Base-by-base conservation (phyloP, 306 rosid species). In the Casuarina equisetifolia region DNA sequence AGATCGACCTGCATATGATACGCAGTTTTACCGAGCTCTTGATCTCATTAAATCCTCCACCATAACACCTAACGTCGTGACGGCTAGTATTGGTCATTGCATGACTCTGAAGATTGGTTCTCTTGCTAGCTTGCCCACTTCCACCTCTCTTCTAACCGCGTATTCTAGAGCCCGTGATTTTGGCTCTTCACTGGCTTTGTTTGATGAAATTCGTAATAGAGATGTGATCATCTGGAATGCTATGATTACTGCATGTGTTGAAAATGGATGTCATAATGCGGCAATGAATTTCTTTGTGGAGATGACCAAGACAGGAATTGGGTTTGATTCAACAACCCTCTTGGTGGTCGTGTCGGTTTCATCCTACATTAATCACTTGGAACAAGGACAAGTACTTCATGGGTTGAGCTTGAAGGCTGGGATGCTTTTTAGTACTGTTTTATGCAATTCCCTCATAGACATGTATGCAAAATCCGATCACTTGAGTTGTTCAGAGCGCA, bases 151-250 rank as follows among this genome's bases (percentile, higher is more conserved):
- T 39, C 74, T 88, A 79, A 78, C 85, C 35, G 49, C 40, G 40
- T 88, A 88, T 78, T 84, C 86, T 6, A 88, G 79, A 78, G 77
- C 78, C 51, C 85, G 87, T 63, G 77, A 73, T 54, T 81, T 86
- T 57, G 42, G 78, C 57, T 82, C 88, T 45, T 86, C 92, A 38
- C 72, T 44, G 80, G 66, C 9, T 42, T 78, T 88, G 79, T 86
- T 88, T 77, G 82, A 76, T 78, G 87, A 86, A 45, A 82, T 80
- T 62, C 71, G 48, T 40, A 69, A 64, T 46, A 84, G 68, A 64
- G 92, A 88, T 70, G 90, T 84, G 72, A 80, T 88, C 63, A 64
- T 84, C 61, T 84, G 90, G 90, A 88, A 88, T 82, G 86, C 92
- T 43, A 76, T 88, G 77, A 68, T 88, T 79, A 78, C 92, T 17